Percentiles rank a stretch among this genome's conserved stretches.
Conservation (phyloP, 257 asterid genomes). For the Knoxia roxburghii region DNA sequence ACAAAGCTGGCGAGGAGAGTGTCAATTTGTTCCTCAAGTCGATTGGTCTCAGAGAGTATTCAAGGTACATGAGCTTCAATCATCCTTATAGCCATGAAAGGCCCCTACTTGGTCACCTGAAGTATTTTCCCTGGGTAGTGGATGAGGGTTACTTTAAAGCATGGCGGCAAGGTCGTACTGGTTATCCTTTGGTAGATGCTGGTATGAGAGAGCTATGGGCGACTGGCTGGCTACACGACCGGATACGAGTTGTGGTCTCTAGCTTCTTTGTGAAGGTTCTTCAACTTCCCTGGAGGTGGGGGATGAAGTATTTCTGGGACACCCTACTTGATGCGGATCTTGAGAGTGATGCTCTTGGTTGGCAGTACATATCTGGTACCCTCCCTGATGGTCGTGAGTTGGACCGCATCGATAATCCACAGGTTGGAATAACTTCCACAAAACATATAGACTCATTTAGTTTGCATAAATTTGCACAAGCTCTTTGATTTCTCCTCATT, state of each 20-base stretch:
- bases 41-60: constrained; percentile 86
- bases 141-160: constrained; percentile 82
- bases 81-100: constrained; percentile 94
- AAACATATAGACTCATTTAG: background rate
- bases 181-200: constrained; percentile 93
- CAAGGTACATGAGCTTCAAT: constrained; percentile 85
- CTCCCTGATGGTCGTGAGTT: constrained; percentile 84
- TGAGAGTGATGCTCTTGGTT: constrained; percentile 95
- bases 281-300: constrained; percentile 98
- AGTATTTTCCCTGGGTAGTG: constrained; percentile 80
- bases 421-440: constrained; percentile 34
- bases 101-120: constrained; percentile 77
- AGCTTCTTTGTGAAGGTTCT: constrained; percentile 93
- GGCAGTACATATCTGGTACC: constrained; percentile 91
- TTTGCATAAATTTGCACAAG: background rate
- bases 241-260: constrained; percentile 85
- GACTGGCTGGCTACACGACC: constrained; percentile 88
- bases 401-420: constrained; percentile 84
- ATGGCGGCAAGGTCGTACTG: constrained; percentile 95
- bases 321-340: constrained; percentile 90
- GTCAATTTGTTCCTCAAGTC: constrained; percentile 86
- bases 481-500: background rate
- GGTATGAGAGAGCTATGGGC: constrained; percentile 99
- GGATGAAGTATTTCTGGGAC: constrained; percentile 98
- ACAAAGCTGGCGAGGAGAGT: constrained; percentile 81